Percentiles rank a stretch among this genome's conserved stretches.
Conservation (phyloP, 2,329 filamentous ascomycete genomes). For the Trichoderma harzianum region DNA sequence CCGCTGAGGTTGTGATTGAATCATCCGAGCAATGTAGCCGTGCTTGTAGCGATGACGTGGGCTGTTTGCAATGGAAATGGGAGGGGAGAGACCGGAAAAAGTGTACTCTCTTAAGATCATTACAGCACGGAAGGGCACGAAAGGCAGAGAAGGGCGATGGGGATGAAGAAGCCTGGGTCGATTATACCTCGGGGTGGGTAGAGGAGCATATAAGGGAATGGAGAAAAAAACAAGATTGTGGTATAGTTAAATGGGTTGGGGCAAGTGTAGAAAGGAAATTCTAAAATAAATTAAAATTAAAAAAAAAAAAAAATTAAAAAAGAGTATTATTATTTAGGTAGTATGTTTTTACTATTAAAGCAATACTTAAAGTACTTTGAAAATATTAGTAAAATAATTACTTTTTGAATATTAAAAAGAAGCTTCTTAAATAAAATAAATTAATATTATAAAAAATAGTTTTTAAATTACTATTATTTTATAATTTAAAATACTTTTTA, state of each 20-base stretch:
- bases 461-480: no score
- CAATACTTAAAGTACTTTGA: no score
- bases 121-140: conserved; percentile 28
- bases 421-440: no score
- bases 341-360: no score
- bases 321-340: no score
- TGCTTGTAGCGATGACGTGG: conserved; percentile 25
- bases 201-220: conserved; percentile 27
- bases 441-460: no score
- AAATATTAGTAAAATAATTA: no score
- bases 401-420: no score
- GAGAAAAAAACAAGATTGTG: conserved; percentile 26
- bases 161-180: conserved; percentile 24
- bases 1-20: conserved; percentile 25
- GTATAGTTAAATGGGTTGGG: conserved; percentile 31
- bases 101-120: conserved; percentile 28
- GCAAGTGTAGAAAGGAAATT: conserved; percentile 23
- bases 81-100: conserved; percentile 29
- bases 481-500: no score
- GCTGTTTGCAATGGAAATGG: conserved; percentile 33
- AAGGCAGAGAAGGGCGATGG: conserved; percentile 23
- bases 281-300: neutral
- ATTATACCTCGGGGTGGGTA: conserved; percentile 32
- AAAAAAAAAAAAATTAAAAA: neutral
- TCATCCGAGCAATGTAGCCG: conserved; percentile 29